Evolutionary conservation across 2,329 filamentous ascomycete species (phyloP), one percentile per base, ranked within the genome.

Genomic region (Phialophora expanda): DNA sequence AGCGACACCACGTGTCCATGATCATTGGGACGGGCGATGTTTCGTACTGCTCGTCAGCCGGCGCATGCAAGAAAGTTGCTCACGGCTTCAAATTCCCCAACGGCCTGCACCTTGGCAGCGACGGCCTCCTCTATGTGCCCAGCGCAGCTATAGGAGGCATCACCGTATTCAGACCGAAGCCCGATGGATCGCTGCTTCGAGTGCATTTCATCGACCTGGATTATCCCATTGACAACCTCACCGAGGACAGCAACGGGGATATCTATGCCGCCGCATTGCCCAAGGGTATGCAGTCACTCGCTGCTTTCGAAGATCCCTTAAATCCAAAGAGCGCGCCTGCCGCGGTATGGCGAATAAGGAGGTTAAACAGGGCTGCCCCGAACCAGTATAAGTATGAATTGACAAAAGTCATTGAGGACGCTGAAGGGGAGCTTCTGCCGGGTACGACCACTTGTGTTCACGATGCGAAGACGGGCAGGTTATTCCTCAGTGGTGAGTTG

Each of bases 101-200:
- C 53, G 78, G 78, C 22, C 70, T 79, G 0, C 71, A 72, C 11
- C 65, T 69, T 9, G 74, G 73, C 14, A 61, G 56, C 48, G 75
- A 79, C 66, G 77, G 76, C 3, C 66, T 76, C 3, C 74, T 76
- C 56, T 78, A 78, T 61, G 74, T 79, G 14, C 73, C 76, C 28
- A 72, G 72, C 48, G 73, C 74, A 2, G 44, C 71, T 7, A 62
- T 67, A 17, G 70, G 72, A 2, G 62, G 72, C 4, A 69, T 78
- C 12, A 68, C 70, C 8, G 73, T 76, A 4, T 64, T 73, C 70
- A 50, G 58, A 32, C 65, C 67, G 4, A 34, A 26, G 2, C 14
- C 61, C 4, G 64, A 66, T 14, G 66, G 66, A 2, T 64, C 61
- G 2, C n/a, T 69, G 20, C 46, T 32, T 20, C 61, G 61, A 32